A percentile compares a stretch with the other conserved stretches of the same genome.
phyloP scores from a whole-genome alignment of 2,329 filamentous ascomycete species.

The Pleomassaria siparia region DNA sequence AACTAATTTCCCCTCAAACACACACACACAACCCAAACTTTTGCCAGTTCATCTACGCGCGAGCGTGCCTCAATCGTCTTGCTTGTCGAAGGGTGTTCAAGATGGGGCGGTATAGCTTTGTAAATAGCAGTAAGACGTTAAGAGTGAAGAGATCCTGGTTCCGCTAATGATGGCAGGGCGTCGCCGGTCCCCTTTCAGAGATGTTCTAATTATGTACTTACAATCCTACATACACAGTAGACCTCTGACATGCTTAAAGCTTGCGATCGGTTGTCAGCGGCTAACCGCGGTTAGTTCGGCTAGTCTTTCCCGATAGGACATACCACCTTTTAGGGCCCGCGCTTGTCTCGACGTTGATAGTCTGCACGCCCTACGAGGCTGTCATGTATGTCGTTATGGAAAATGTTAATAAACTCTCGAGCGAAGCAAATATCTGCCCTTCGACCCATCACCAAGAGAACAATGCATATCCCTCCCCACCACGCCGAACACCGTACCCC shows the following conservation, averaged over 20 bases:
- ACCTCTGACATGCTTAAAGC: not conserved
- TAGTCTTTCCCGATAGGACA: not conserved
- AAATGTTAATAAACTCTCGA: not conserved
- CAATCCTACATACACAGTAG: not conserved
- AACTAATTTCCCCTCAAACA: slow-evolving; percentile 1
- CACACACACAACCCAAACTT: no score
- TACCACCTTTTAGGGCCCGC: not conserved
- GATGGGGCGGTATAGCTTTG: no score
- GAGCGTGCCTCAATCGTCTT: no score
- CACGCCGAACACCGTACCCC: slow-evolving; percentile 11
- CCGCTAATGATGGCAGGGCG: no score
- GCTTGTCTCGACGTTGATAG: not conserved
- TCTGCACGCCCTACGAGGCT: not conserved
- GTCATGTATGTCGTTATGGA: no score
- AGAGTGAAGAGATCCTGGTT: no score
- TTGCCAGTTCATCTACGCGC: no score
- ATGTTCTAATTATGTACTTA: no score
- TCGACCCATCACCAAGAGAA: not conserved
- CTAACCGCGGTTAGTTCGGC: not conserved
- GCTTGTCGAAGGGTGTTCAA: no score
- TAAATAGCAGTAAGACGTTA: no score
- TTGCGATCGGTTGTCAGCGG: not conserved
- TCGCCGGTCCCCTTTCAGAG: no score
- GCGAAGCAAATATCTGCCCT: not conserved
- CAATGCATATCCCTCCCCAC: slow-evolving; percentile 12